Evolutionary conservation across 2,329 filamentous ascomycete species (phyloP).

Genomic region (Teratosphaeria pseudoeucalypti): DNA sequence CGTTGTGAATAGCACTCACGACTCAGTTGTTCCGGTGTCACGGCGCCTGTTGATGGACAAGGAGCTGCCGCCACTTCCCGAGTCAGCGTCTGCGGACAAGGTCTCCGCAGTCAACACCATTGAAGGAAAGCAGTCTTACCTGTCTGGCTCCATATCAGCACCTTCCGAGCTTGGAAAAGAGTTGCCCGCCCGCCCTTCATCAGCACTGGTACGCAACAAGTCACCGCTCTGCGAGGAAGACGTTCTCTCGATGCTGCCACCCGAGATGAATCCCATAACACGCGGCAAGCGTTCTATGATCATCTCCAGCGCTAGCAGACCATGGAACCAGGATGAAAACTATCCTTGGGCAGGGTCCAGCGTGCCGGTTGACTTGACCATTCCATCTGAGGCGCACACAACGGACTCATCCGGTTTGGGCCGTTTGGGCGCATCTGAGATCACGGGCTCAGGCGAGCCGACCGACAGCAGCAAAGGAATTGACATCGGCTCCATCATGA

Average conservation of each 20-base stretch:
- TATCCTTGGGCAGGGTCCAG: conserved; percentile 35
- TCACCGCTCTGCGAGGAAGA: conserved; percentile 23
- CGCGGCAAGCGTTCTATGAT: conserved; percentile 24
- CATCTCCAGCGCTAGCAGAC: conserved; percentile 29
- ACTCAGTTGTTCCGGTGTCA: conserved; percentile 18
- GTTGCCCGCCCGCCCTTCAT: conserved; percentile 14
- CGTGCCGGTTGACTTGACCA: conserved; percentile 31
- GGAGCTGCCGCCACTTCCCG: conserved; percentile 27
- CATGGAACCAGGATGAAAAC: conserved; percentile 40
- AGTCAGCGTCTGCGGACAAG: conserved; percentile 17
- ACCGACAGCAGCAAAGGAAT: conserved; percentile 17
- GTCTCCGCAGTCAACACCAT: conserved; percentile 13
- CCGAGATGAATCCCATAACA: conserved; percentile 24
- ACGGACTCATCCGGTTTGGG: conserved; percentile 19
- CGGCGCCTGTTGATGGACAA: conserved; percentile 19
- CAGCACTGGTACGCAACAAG: conserved; percentile 19
- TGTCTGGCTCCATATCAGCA: conserved; percentile 24
- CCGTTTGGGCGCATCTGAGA: conserved; percentile 11
- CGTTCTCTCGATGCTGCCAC: conserved; percentile 20
- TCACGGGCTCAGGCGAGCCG: conserved; percentile 1
- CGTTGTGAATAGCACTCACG: conserved; percentile 27
- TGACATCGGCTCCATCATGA: conserved; percentile 23
- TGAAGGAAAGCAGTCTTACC: conserved; percentile 18
- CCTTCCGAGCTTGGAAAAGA: conserved; percentile 19
- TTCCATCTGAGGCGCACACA: conserved; percentile 23